phyloP scores from a whole-genome alignment of 2,329 filamentous ascomycete species.

The Exophiala phaeomuriformis region DNA sequence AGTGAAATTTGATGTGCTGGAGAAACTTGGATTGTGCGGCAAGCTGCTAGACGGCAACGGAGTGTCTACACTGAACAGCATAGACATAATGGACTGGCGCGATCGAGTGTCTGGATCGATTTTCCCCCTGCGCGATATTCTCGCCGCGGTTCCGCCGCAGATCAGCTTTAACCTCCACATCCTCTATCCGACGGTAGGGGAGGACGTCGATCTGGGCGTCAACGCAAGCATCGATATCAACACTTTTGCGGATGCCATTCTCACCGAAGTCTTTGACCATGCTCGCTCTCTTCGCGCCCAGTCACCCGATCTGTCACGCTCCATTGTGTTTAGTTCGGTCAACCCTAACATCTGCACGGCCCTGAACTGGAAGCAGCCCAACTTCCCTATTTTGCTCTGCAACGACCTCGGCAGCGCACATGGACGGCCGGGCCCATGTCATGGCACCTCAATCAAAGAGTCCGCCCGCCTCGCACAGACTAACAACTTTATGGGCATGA shows the following conservation, averaged over 20 bases:
- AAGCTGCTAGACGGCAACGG: constrained; percentile 40
- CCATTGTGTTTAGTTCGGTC: constrained; percentile 89
- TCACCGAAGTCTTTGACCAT: constrained; percentile 85
- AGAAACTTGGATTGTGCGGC: constrained; percentile 29
- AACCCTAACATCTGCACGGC: constrained; percentile 86
- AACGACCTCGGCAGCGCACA: constrained; percentile 66
- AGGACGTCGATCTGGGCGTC: constrained; percentile 63
- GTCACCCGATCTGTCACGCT: constrained; percentile 67
- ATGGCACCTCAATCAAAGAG: constrained; percentile 78
- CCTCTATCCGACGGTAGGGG: constrained; percentile 69
- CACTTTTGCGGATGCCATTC: constrained; percentile 70
- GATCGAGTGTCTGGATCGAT: constrained; percentile 67
- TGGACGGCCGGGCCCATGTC: constrained; percentile 19
- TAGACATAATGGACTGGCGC: constrained; percentile 40
- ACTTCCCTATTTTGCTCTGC: constrained; percentile 88
- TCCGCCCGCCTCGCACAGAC: constrained; percentile 84
- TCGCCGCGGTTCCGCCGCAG: constrained; percentile 65
- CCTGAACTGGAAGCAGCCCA: constrained; percentile 98
- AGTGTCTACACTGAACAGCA: constrained; percentile 24
- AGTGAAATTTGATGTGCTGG: constrained; percentile 53
- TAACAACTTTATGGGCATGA: constrained; percentile 97
- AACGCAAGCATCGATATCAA: constrained; percentile 78
- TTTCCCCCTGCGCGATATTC: constrained; percentile 68
- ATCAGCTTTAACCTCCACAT: constrained; percentile 91
- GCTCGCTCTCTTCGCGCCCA: constrained; percentile 61